Base-by-base conservation (phyloP, 2,329 filamentous ascomycete genomes). In the Aspergillus vadensis region DNA sequence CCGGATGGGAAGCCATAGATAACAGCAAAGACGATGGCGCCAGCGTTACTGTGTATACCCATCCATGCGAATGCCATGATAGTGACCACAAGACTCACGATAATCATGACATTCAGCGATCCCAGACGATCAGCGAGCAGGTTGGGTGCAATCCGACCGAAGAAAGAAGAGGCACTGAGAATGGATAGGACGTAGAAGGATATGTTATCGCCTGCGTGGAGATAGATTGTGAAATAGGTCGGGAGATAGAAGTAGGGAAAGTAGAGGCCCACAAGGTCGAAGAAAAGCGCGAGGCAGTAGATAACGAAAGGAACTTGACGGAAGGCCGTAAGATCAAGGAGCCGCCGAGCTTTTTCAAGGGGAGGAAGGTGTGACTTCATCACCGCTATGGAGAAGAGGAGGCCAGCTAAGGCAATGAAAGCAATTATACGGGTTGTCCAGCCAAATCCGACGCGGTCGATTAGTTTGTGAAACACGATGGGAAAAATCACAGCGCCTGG, bases 151-250 rank as follows among this genome's bases (percentile, higher is more conserved):
- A 84, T 77, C 1, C 83, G 79, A 0, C 83, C 84, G n/a, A 83
- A 78, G 6, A 74, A 60, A 0, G 81, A 80, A 0, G 83, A 81
- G 0, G 77, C 81, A 66, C 88, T 88, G 65, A 88, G 76, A 49
- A 89, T 82, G 2, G 86, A 80, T 2, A 89, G 71, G 23, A 88
- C 76, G 67, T 87, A 88, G 61, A 83, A 85, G 0, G 83, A 81
- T 2, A 88, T 68, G 0, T 79, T 75, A 1, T 76, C 63, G 52
- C 71, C 70, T 0, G 81, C 76, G 58, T 86, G 79, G 38, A 77
- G 76, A 2, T 74, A 67, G 0, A 72, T 65, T 0, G 81, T 71
- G 3, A 83, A 83, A 65, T 85, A 88, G 2, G 81, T 74, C 1
- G 83, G 81, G 12, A 85, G 74, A 70, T 81, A 85, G 72, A 83